phyloP scores from a whole-genome alignment of 495 filamentous ascomycete species.

The Tricharina praecox region DNA sequence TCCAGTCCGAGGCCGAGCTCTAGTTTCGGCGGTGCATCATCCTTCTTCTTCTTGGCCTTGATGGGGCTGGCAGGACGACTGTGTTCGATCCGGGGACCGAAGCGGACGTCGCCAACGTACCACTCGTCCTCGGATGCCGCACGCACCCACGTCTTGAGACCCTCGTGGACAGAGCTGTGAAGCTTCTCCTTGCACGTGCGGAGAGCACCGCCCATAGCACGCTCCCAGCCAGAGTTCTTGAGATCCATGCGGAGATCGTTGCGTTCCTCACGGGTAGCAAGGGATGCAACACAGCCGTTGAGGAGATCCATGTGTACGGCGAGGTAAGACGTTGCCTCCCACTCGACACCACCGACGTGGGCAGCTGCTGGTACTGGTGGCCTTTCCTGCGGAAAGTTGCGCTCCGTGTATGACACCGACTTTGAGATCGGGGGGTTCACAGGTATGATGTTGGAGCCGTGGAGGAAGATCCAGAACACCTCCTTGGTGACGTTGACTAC shows the following conservation, averaged over 20 bases:
- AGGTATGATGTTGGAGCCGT: conserved; percentile 71
- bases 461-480: conserved; percentile 98
- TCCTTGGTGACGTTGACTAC: conserved; percentile 85
- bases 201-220: conserved; percentile 63
- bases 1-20: conserved; percentile 2
- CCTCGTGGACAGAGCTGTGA: conserved; percentile 71
- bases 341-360: conserved; percentile 94
- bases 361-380: conserved; percentile 87
- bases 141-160: conserved; percentile 72
- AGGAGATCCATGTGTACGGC: conserved; percentile 81
- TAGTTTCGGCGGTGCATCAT: conserved; percentile 5
- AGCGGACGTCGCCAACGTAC: conserved; percentile 33
- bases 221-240: conserved; percentile 77
- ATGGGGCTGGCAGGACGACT: neutral
- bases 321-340: conserved; percentile 95
- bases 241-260: conserved; percentile 64
- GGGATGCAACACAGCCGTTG: conserved; percentile 76
- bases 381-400: conserved; percentile 72
- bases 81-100: conserved; percentile 16
- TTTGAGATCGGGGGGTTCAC: conserved; percentile 4
- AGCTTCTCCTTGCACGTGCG: conserved; percentile 95
- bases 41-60: conserved; percentile 4
- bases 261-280: conserved; percentile 53
- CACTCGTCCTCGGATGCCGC: conserved; percentile 77
- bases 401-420: conserved; percentile 38